Percentiles rank a stretch among this genome's conserved stretches.
Conservation (phyloP, 495 filamentous ascomycete genomes). For the Penicillium coffeae region DNA sequence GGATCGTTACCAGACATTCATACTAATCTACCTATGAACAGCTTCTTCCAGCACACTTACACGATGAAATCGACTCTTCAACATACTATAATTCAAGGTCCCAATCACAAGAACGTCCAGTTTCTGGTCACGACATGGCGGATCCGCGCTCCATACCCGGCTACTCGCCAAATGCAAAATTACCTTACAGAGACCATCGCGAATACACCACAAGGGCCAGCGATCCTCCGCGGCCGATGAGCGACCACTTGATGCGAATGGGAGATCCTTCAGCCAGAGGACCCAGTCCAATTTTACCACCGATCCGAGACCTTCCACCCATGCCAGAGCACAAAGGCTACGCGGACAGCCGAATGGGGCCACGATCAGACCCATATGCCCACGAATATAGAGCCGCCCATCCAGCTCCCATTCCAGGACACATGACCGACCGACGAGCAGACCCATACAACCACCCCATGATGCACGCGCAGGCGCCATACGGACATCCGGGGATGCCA, state of each 20-base stretch:
- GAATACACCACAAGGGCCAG: slow-evolving; percentile 27
- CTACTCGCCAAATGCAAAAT: slow-evolving; percentile 18
- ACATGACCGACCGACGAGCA: slow-evolving; percentile 23
- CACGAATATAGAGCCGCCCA: slow-evolving; percentile 27
- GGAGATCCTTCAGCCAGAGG: slow-evolving; percentile 25
- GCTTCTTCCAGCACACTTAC: slow-evolving; percentile 45
- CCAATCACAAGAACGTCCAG: slow-evolving; percentile 33
- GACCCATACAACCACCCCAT: slow-evolving; percentile 26
- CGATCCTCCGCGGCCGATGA: slow-evolving; percentile 17
- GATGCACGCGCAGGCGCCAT: slow-evolving; percentile 28
- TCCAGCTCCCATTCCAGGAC: slow-evolving; percentile 10
- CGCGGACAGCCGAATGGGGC: slow-evolving; percentile 26
- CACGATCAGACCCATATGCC: slow-evolving; percentile 28
- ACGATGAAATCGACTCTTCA: slow-evolving; percentile 47
- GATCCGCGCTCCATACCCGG: slow-evolving; percentile 29
- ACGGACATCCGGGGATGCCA: slow-evolving; percentile 33
- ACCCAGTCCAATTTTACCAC: slow-evolving; percentile 40
- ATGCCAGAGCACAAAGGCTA: slow-evolving; percentile 33
- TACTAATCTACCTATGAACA: slow-evolving; percentile 4
- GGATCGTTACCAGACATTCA: too few species aligned
- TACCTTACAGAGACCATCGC: slow-evolving; percentile 21
- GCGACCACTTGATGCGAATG: slow-evolving; percentile 17
- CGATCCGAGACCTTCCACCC: slow-evolving; percentile 40
- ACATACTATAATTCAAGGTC: slow-evolving; percentile 34
- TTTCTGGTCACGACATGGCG: slow-evolving; percentile 32